Evolutionary conservation across 1,139 yeast species (phyloP).

Genomic region (Blastobotrys petasosporus): DNA sequence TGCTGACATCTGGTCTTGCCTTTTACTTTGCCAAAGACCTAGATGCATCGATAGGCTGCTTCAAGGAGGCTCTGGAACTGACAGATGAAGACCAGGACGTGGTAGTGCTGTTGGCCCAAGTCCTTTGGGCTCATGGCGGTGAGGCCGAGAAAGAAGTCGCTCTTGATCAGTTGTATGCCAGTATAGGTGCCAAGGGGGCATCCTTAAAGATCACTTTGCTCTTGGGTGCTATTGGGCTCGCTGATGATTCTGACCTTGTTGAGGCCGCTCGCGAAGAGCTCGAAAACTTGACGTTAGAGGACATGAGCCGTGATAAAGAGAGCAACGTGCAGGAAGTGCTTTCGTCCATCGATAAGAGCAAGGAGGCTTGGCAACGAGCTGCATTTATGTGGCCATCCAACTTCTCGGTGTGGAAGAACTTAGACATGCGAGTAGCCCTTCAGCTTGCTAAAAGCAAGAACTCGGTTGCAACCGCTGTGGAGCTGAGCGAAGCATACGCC

Average conservation of each 20-base stretch:
- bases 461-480: conserved; percentile 44
- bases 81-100: conserved; percentile 54
- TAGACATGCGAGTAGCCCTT: conserved; percentile 50
- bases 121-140: conserved; percentile 66
- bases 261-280: conserved; percentile 67
- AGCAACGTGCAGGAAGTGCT: conserved; percentile 44
- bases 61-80: conserved; percentile 53
- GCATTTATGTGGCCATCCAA: conserved; percentile 73
- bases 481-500: conserved; percentile 47
- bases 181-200: conserved; percentile 54
- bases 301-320: conserved; percentile 46
- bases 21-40: conserved; percentile 57
- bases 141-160: conserved; percentile 69
- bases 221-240: conserved; percentile 73
- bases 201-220: conserved; percentile 60
- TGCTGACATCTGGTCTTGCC: conserved; percentile 65
- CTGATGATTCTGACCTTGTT: conserved; percentile 51
- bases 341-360: conserved; percentile 33
- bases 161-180: conserved; percentile 43
- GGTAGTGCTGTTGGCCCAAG: conserved; percentile 70
- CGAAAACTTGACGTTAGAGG: conserved; percentile 43
- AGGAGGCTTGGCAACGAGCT: conserved; percentile 55
- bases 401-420: conserved; percentile 57
- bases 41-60: conserved; percentile 59
- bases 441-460: conserved; percentile 42